Conservation (phyloP, 1,284 basidiomycete species). For the Trichosporon sp. region DNA sequence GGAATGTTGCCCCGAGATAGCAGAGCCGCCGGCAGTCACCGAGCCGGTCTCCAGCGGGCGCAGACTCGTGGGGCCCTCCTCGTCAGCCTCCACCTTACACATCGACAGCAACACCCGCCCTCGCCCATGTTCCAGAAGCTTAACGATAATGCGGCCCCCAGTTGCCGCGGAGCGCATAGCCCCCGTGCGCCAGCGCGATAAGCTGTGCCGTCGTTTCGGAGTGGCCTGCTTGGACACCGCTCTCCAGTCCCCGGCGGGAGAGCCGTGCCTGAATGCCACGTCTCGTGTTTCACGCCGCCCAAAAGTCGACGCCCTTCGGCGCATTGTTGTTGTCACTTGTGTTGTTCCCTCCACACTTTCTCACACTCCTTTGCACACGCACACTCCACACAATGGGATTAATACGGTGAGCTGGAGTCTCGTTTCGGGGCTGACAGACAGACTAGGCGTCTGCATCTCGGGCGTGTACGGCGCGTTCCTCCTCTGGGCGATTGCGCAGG, state of each 20-base stretch:
- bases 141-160: neutral
- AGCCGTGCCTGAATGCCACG: slow-evolving; percentile 5
- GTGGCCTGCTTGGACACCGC: neutral
- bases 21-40: neutral
- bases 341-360: neutral
- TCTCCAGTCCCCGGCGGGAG: neutral
- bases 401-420: slow-evolving; percentile 4
- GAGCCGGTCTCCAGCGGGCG: neutral
- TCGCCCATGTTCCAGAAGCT: no score
- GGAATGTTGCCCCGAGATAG: neutral
- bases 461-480: slow-evolving; percentile 51
- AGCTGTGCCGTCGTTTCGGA: neutral
- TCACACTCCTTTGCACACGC: neutral
- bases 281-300: slow-evolving; percentile 3
- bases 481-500: slow-evolving; percentile 88
- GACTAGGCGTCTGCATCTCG: slow-evolving; percentile 44
- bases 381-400: slow-evolving; percentile 9
- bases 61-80: neutral
- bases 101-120: no score
- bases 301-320: neutral
- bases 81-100: neutral
- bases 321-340: neutral
- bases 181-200: neutral
- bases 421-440: slow-evolving; percentile 10
- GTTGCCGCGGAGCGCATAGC: neutral